Conservation (phyloP, 1,139 yeast species). For the Yamadazyma aaseri region DNA sequence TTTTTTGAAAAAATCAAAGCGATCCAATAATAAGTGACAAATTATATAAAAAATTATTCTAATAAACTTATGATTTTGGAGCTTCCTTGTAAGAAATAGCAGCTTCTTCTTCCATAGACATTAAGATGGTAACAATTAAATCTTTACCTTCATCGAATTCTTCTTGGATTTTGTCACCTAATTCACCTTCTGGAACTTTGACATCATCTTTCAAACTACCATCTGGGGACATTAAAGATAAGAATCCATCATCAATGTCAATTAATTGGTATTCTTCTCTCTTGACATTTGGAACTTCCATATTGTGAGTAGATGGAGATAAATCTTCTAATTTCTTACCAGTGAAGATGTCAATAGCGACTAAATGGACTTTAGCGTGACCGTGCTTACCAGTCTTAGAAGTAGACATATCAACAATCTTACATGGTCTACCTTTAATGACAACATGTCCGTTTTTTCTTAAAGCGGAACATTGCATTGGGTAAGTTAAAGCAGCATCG, state of each 20-base stretch:
- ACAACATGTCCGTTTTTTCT: slow-evolving; percentile 99
- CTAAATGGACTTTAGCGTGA: slow-evolving; percentile 99
- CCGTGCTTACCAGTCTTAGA: slow-evolving; percentile 99
- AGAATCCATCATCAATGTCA: slow-evolving; percentile 98
- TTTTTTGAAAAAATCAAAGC: not conserved
- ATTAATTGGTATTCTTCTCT: slow-evolving; percentile 96
- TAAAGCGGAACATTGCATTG: slow-evolving; percentile 99
- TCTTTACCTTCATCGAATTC: slow-evolving; percentile 99
- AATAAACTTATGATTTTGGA: slow-evolving; percentile 54
- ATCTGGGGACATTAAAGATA: slow-evolving; percentile 92
- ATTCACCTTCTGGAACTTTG: slow-evolving; percentile 95
- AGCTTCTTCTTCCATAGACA: slow-evolving; percentile 99
- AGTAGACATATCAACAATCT: slow-evolving; percentile 99
- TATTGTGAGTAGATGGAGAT: slow-evolving; percentile 99
- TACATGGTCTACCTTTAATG: slow-evolving; percentile 99
- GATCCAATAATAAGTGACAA: too few species aligned
- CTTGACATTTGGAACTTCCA: slow-evolving; percentile 97
- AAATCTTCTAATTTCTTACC: slow-evolving; percentile 99
- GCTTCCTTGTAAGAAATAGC: slow-evolving; percentile 95
- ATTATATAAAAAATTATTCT: not conserved
- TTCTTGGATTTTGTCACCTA: slow-evolving; percentile 87
- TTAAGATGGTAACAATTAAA: slow-evolving; percentile 88
- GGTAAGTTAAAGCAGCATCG: slow-evolving; percentile 98
- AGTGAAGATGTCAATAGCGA: slow-evolving; percentile 98
- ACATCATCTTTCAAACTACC: slow-evolving; percentile 99